Base-by-base conservation (phyloP, 2,329 filamentous ascomycete genomes). In the Westerdykella aurantiaca region DNA sequence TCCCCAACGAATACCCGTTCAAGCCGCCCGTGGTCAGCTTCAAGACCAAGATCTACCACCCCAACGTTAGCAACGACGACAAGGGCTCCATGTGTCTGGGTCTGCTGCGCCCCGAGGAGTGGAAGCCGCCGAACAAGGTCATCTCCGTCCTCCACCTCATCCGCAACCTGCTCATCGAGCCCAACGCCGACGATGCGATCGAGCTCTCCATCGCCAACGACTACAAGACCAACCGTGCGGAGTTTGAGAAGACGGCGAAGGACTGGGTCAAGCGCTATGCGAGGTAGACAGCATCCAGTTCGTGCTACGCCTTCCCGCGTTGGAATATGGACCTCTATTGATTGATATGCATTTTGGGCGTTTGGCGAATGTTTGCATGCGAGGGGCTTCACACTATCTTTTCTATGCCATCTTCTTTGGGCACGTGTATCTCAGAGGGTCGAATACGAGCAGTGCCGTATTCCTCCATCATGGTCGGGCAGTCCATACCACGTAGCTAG, bases 41-140 rank as follows among this genome's bases (percentile, higher is more conserved):
- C 77, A 72, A 75, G 53, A 95, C 89, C 41, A 91, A 90, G 71
- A 86, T 95, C 75, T 96, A 95, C 78, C 90, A 96, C 73, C 89
- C 90, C 37, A 96, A 96, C 71, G 80, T 96, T 47, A 88, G 85
- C 62, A 93, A 95, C 76, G 89, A 95, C 68, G 78, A 80, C 62
- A 80, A 82, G 54, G 90, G 90, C 49, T 84, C 78, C 70, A 87
- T 96, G 80, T 96, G 90, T 70, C 76, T 96, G 37, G 82, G 81
- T 47, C 79, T 90, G 68, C 80, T 96, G 56, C 88, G 90, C 64
- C 69, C 84, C 23, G 88, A 95, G 59, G 83, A 88, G 69, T 96
- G 90, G 90, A 96, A 95, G 76, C 90, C 90, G 14, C 83, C 83
- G 48, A 86, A 84, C 60, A 85, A 83, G 71, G 78, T 95, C 52